A percentile compares a stretch with the other conserved stretches of the same genome.
Evolutionary conservation across 2,329 filamentous ascomycete genomes (phyloP).

Genomic region (Aureobasidium sp.): DNA sequence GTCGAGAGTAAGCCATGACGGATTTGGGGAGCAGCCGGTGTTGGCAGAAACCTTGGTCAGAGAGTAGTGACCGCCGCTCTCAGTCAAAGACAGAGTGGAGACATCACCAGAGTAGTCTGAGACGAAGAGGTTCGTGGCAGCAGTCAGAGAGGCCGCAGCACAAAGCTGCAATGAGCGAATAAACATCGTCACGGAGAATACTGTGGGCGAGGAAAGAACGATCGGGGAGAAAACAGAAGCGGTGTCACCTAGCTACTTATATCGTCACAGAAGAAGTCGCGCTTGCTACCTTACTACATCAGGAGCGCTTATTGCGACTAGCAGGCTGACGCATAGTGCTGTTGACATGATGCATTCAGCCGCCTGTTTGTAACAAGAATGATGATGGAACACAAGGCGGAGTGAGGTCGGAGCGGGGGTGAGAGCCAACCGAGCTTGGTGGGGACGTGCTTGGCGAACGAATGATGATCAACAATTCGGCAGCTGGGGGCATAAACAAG

Average conservation of each 20-base stretch:
- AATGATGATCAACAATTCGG: background rate
- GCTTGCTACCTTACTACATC: background rate
- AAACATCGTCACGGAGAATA: background rate
- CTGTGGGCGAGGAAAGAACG: background rate
- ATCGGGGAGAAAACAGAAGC: background rate
- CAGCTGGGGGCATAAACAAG: background rate
- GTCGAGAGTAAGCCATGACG: slow-evolving; percentile 55
- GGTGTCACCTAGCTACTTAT: slow-evolving; percentile 3
- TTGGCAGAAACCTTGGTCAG: slow-evolving; percentile 39
- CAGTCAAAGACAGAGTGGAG: slow-evolving; percentile 30
- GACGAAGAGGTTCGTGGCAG: slow-evolving; percentile 33
- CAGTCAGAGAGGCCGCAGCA: slow-evolving; percentile 12
- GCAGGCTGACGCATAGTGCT: background rate
- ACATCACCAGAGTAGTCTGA: slow-evolving; percentile 39
- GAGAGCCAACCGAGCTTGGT: background rate
- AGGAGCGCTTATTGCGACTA: background rate
- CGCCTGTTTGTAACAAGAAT: background rate
- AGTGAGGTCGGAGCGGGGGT: slow-evolving; percentile 5
- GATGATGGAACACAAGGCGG: slow-evolving; percentile 4
- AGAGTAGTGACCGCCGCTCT: slow-evolving; percentile 22
- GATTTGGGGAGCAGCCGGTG: slow-evolving; percentile 43
- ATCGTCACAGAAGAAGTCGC: background rate
- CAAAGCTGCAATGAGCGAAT: background rate
- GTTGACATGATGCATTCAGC: slow-evolving; percentile 4
- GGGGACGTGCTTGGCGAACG: background rate